Evolutionary conservation across 768 basidiomycete species (phyloP).

Genomic region (Leucocoprinus leucothites): DNA sequence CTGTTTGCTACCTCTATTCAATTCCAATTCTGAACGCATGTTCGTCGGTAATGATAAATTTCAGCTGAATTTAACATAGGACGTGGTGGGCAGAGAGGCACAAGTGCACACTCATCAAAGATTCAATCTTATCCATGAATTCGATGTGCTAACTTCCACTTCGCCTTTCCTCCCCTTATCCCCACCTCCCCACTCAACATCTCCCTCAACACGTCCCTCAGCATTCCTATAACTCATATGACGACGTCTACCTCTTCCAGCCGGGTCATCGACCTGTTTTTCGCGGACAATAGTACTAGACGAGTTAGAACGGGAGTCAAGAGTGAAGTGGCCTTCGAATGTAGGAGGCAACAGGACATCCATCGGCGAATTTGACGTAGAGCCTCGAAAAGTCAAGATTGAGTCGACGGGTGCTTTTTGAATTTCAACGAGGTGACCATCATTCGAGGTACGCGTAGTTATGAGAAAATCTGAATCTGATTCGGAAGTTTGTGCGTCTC

Average conservation of each 20-base stretch:
- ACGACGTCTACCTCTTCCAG: constrained; percentile 1
- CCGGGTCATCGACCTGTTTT: constrained; percentile 5
- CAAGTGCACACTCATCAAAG: no score
- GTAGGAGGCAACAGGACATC: constrained; percentile 5
- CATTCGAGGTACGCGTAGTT: background rate
- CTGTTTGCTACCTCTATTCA: no score
- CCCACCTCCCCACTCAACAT: background rate
- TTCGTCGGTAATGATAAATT: no score
- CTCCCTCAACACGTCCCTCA: background rate
- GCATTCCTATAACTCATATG: background rate
- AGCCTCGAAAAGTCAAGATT: background rate
- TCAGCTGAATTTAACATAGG: no score
- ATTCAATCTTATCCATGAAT: background rate
- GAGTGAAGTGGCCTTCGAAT: constrained; percentile 7
- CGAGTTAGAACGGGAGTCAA: background rate
- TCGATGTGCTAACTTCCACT: constrained; percentile 1
- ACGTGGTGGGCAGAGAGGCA: no score
- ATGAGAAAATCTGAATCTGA: background rate
- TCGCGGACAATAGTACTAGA: background rate
- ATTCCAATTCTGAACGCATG: no score
- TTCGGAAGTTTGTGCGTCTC: background rate
- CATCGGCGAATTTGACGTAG: constrained; percentile 4
- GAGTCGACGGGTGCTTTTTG: constrained; percentile 5
- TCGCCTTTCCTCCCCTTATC: constrained; percentile 5
- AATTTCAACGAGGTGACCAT: background rate